These are phyloP conservation scores for Candida odintsovae DNA, from an alignment of 805 yeast genomes.

Conservation along the genomic window DNA sequence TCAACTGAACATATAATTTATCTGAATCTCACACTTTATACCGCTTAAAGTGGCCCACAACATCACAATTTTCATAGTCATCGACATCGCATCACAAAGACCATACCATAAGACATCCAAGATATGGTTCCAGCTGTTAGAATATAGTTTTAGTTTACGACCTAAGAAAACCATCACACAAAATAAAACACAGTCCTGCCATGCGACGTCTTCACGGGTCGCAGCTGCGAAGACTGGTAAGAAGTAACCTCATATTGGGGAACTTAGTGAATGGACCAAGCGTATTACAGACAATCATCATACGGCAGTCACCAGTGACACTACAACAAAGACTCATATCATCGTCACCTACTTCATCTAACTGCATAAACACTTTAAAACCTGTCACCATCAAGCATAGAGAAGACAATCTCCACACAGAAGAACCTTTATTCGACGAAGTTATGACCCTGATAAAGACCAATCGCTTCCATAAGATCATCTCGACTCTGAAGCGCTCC, in stretches of 20 bases:
- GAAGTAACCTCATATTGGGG: not conserved
- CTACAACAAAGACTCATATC: not conserved
- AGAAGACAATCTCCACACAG: not conserved
- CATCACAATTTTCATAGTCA: not conserved
- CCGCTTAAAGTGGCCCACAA: too few species aligned
- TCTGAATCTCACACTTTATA: not conserved
- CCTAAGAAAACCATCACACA: not conserved
- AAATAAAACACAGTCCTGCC: not conserved
- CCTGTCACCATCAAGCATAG: not conserved
- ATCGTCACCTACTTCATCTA: not conserved
- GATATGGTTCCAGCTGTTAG: not conserved
- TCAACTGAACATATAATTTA: not conserved
- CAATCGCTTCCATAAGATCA: constrained; percentile 5
- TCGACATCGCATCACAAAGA: too few species aligned
- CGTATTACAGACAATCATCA: not conserved
- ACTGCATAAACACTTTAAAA: not conserved
- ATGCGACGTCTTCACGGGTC: not conserved
- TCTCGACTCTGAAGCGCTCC: constrained; percentile 1
- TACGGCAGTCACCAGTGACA: not conserved
- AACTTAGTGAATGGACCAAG: not conserved
- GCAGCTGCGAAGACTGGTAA: not conserved
- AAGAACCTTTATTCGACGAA: not conserved
- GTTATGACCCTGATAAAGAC: not conserved
- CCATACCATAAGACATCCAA: not conserved
- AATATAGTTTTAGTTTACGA: not conserved